Percentiles rank a stretch among this genome's conserved stretches.
Conservation (phyloP, 768 basidiomycete species). For the Amanita exitialis region DNA sequence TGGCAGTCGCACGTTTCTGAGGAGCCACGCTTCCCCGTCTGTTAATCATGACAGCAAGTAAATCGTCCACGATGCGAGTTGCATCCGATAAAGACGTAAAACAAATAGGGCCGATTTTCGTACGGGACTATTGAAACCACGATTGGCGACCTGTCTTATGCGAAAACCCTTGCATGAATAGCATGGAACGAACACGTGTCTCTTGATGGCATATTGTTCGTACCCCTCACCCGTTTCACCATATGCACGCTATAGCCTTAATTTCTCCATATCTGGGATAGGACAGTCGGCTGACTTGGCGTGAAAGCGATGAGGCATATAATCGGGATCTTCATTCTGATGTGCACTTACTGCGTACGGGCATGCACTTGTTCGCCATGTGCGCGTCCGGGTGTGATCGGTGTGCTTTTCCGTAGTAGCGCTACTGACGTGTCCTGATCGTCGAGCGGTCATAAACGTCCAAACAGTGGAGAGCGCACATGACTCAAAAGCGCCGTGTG, state of each 20-base stretch:
- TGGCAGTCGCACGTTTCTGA: not conserved
- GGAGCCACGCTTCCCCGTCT: not conserved
- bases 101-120: not conserved
- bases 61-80: not conserved
- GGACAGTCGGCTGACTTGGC: not conserved
- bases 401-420: not conserved
- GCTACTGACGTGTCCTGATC: not conserved
- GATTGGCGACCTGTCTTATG: not conserved
- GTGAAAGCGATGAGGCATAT: not conserved
- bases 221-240: not conserved
- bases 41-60: not conserved
- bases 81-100: not conserved
- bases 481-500: not conserved
- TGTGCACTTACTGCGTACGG: not conserved
- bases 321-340: not conserved
- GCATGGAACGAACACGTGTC: not conserved
- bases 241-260: not conserved
- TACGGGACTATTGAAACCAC: not conserved
- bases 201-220: not conserved
- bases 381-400: not conserved
- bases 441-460: not conserved
- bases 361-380: not conserved
- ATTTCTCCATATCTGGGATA: conserved; percentile 5
- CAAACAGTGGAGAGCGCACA: not conserved
- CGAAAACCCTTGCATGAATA: not conserved